Evolutionary conservation across 2,329 filamentous ascomycete species (phyloP).

Genomic region (Neopestalotiopsis sp.): DNA sequence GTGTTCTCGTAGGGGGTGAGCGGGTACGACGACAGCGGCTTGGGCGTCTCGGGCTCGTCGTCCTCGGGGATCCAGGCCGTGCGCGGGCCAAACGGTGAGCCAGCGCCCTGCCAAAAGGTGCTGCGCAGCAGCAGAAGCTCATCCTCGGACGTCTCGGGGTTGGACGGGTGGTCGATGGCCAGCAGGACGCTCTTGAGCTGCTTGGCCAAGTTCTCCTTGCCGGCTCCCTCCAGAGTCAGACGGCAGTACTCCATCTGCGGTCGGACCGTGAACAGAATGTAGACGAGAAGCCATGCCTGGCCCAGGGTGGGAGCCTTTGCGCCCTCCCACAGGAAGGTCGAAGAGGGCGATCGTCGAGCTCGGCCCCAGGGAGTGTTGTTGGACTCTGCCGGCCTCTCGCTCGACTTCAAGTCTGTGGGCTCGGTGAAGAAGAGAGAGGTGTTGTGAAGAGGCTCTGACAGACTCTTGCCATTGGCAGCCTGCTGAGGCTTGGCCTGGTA

Average conservation of each 20-base stretch:
- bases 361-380: slow-evolving; percentile 63
- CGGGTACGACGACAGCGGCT: slow-evolving; percentile 51
- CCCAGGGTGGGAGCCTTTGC: slow-evolving; percentile 47
- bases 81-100: slow-evolving; percentile 68
- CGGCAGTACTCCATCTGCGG: slow-evolving; percentile 54
- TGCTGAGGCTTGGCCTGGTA: slow-evolving; percentile 42
- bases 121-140: slow-evolving; percentile 51
- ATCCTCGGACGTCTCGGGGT: slow-evolving; percentile 32
- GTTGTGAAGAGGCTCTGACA: slow-evolving; percentile 39
- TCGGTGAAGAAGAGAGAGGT: slow-evolving; percentile 49
- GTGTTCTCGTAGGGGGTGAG: slow-evolving; percentile 54
- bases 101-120: slow-evolving; percentile 74
- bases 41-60: slow-evolving; percentile 39
- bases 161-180: slow-evolving; percentile 52
- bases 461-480: slow-evolving; percentile 31
- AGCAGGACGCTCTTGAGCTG: slow-evolving; percentile 54
- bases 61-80: slow-evolving; percentile 63
- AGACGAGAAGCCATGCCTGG: slow-evolving; percentile 59
- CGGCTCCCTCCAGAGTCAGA: slow-evolving; percentile 47
- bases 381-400: slow-evolving; percentile 52
- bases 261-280: slow-evolving; percentile 56
- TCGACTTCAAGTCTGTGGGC: slow-evolving; percentile 52
- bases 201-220: slow-evolving; percentile 34
- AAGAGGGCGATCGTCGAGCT: slow-evolving; percentile 57
- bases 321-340: slow-evolving; percentile 49